Evolutionary conservation across 345 rosid genomes (phyloP), one percentile per base, ranked within the genome.

Genomic region (Isatis tinctoria): DNA sequence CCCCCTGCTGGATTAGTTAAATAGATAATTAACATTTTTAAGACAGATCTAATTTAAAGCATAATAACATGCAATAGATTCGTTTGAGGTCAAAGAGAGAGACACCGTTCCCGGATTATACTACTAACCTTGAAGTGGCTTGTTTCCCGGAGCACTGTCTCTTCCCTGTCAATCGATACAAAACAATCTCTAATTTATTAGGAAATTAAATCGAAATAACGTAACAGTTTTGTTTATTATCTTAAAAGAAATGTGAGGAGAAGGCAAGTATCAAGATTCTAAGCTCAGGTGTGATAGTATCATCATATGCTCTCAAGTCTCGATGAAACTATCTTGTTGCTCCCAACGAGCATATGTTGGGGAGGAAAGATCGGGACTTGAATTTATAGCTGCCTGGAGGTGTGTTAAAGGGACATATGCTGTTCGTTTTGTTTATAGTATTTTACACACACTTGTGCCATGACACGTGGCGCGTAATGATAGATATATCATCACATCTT

Each of bases 71-170:
- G 80, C 39, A 70, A 65, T 76, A 75, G 74, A 69, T 69, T 75
- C 74, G 20, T 67, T 67, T 58, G 53, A 22, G 53, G 61, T 74
- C 69, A 67, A 74, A 58, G 43, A 45, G 22, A 53, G 20, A 64
- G 67, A 77, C 56, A 71, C 27, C 67, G 71, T 64, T 76, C 30
- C 27, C 75, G 61, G 37, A 10, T 37, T 39, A 65, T 71, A 59
- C 73, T 66, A 71, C 77, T 77, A 59, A 77, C 81, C 81, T 70
- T 77, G 53, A 57, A 75, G 64, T 61, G 49, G 80, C 80, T 70
- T 72, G 81, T 77, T 52, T 41, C 51, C 17, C 73, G 73, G 62
- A 71, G 63, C 76, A 70, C 80, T 77, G 73, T 71, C 76, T 77
- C 80, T 71, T 71, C 76, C 76, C 76, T 58, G 70, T 78, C 60